Percentiles rank a stretch among this genome's conserved stretches.
Evolutionary conservation across 768 basidiomycete genomes (phyloP).

Genomic region (Pleurotus djamor): DNA sequence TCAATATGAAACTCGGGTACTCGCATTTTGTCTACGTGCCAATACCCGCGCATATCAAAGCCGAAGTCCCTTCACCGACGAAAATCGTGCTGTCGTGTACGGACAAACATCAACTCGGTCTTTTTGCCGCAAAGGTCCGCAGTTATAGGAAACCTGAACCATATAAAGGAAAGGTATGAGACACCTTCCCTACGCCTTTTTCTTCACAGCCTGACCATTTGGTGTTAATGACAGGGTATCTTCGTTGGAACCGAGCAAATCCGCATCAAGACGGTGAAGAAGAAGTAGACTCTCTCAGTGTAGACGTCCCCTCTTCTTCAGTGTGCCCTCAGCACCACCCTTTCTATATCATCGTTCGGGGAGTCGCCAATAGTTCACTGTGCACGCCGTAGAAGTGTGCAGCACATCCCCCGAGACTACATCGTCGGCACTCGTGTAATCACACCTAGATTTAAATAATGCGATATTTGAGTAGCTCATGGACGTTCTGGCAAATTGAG

Average conservation of each 20-base stretch:
- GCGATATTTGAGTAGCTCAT: too few species aligned
- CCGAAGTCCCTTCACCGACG: constrained; percentile 78
- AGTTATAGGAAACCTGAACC: constrained; percentile 90
- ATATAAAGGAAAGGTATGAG: constrained; percentile 94
- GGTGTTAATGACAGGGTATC: constrained; percentile 60
- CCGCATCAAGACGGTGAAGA: constrained; percentile 47
- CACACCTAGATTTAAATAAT: too few species aligned
- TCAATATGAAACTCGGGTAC: constrained; percentile 92
- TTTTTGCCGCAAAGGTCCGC: constrained; percentile 86
- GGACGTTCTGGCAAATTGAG: too few species aligned
- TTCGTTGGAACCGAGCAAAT: constrained; percentile 94
- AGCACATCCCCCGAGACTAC: too few species aligned
- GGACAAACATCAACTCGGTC: constrained; percentile 85
- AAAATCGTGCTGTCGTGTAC: constrained; percentile 81
- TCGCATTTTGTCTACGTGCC: constrained; percentile 85
- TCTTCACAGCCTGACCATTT: background rate
- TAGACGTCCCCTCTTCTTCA: background rate
- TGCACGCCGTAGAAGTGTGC: too few species aligned
- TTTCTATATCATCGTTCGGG: background rate
- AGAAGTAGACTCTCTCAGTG: constrained; percentile 11
- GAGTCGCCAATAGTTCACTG: too few species aligned
- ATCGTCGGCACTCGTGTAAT: too few species aligned
- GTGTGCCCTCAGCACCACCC: background rate
- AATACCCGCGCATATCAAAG: constrained; percentile 79
- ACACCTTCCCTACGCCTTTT: constrained; percentile 8